Evolutionary conservation across 371 early-diverging fungal species (phyloP), one percentile per base, ranked within the genome.

Genomic region (Mucor racemosus): DNA sequence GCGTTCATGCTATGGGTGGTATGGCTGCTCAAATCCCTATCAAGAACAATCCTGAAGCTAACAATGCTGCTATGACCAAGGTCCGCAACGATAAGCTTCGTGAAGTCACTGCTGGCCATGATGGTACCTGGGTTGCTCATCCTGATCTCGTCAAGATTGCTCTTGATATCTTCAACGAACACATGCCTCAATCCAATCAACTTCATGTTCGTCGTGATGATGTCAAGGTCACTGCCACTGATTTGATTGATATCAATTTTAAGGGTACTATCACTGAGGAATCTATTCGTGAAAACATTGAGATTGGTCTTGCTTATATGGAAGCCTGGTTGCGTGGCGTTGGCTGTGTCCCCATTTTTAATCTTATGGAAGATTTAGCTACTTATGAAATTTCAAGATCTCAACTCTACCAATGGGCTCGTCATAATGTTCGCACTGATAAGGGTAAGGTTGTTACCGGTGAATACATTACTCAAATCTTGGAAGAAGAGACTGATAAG

Each of bases 1-100:
- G 96, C 58, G 98, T 98, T 11, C 98, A 98, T 76, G 98, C 98
- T 55, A 98, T 98, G 97, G 98, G 98, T 69, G 98, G 98, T 48
- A 98, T 97, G 98, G 97, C 98, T 46, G 98, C 98, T 53, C 96
- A 96, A 81, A 98, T 98, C 71, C 98, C 98, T 56, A 96, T 97
- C 90, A 95, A 95, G 88, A 89, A 92, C 82, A 87, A 97, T 77
- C 73, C 84, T 48, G 77, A 84, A 54, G 95, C 94, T 54, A 98
- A 98, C 86, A 85, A 91, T 62, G 90, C 90, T 21, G 97, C 98
- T 50, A 90, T 98, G 88, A 87, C 86, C 76, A 97, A 97, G 88
- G 98, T 98, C 56, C 89, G 90, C 70, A 90, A 88, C 60, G 98
- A 98, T 81, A 98, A 98, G 86, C 80, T 90, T 57, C 91, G 98